Evolutionary conservation across 345 rosid species (phyloP), one percentile per base, ranked within the genome.

Genomic region (Boechera stricta): DNA sequence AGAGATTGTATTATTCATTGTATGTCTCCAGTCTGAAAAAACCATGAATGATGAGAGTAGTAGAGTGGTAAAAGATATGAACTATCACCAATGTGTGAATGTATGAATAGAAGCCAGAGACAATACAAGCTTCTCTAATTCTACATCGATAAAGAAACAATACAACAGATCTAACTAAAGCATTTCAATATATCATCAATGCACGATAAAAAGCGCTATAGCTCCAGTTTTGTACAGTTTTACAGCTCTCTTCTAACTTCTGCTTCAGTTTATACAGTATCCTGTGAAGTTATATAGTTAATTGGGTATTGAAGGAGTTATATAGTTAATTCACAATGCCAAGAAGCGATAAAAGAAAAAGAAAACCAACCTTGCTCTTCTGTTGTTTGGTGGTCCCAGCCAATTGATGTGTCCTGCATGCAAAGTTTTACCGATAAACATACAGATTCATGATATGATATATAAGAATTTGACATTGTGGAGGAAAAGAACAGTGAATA

Each of bases 351-450:
- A 2, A 47, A n/a, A 29, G 48, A 44, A 38, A 28, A 64, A 51
- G 33, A 33, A 48, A 48, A 73, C 13, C 7, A 21, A 79, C 86
- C 81, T 80, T 82, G 78, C 77, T 83, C 52, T 32, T 87, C 90
- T 58, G 83, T 72, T 18, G 84, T 83, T 44, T 71, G 47, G 82
- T 64, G 31, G 82, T 64, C 52, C 80, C 90, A 36, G 82, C 77
- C 77, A 85, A 73, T 21, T 83, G 88, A 35, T 84, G 87, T 8
- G 84, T 73, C 87, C 90, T 87, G 90, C 64, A 79, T 42, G 54
- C 44, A 73, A 44, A 70, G 35, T 12, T 63, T 69, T 24, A 36
- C 39, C 15, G 7, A 55, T 61, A 21, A 80, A 51, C 16, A 36
- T 61, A 51, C 33, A 67, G 24, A n/a, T 42, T 76, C 24, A 15